A percentile compares a stretch with the other conserved stretches of the same genome.
These are phyloP conservation scores for Skeletonema costatum DNA, from an alignment of 108 stramenopile species.

Conservation along the genomic window DNA sequence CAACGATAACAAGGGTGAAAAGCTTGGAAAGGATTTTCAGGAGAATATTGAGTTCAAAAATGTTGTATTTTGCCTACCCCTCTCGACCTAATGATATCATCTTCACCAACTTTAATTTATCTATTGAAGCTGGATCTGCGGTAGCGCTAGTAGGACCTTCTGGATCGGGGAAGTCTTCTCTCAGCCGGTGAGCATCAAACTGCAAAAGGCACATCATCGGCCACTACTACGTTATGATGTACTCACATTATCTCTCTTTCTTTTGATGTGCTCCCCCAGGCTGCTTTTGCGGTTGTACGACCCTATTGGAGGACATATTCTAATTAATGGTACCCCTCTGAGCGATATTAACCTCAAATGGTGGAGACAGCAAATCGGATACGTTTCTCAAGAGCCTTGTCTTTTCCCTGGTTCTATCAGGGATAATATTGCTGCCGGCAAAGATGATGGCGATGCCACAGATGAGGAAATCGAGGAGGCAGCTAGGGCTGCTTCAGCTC, in stretches of 20 bases:
- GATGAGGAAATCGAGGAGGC: constrained; percentile 63
- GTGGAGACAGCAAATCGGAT: constrained; percentile 66
- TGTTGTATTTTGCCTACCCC: constrained; percentile 60
- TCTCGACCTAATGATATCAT: constrained; percentile 47
- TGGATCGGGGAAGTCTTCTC: constrained; percentile 51
- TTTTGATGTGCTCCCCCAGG: constrained; percentile 7
- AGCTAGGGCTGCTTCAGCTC: constrained; percentile 55
- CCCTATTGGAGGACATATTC: constrained; percentile 44
- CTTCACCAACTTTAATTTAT: constrained; percentile 50
- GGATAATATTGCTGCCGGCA: constrained; percentile 82
- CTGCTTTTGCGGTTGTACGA: constrained; percentile 56
- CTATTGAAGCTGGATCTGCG: constrained; percentile 52
- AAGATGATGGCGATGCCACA: constrained; percentile 30
- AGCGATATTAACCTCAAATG: constrained; percentile 60
- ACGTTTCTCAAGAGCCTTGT: constrained; percentile 80
- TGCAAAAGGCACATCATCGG: too few relatives aligned
- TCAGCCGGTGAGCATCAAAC: constrained; percentile 6
- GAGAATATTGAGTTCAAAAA: constrained; percentile 49
- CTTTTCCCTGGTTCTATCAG: constrained; percentile 76
- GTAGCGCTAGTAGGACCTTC: constrained; percentile 73
- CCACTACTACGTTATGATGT: too few relatives aligned
- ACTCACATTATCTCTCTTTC: too few relatives aligned
- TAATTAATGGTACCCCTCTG: constrained; percentile 52
- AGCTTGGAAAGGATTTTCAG: constrained; percentile 20
- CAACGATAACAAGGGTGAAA: constrained; percentile 23